Base-by-base conservation (phyloP, 805 yeast species). In the Lachancea waltii region DNA sequence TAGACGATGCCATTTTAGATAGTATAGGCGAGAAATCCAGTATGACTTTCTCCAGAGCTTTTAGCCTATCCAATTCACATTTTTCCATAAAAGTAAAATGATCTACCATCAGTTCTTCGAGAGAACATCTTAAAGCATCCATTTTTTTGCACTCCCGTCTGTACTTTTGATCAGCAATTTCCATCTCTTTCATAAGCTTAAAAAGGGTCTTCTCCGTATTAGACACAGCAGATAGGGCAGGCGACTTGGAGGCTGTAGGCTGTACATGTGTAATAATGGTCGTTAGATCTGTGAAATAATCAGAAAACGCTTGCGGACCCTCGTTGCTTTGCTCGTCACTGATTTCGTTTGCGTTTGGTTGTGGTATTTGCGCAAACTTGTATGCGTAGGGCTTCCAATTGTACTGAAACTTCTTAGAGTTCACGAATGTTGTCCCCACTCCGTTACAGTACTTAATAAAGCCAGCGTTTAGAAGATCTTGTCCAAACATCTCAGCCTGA, bases 371-470 rank as follows among this genome's bases (percentile, higher is more conserved):
- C 3, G 79, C 77, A 32, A 74, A 64, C 44, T 72, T 76, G 53
- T 73, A 83, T 1, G 84, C 83, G 42, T 69, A 60, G 3, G 78
- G 78, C 44, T 77, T 79, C 95, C 95, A 86, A 60, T 85, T 95
- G 53, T 85, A 85, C 50, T 66, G 70, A 56, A 80, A 76, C 39
- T 77, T 80, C 3, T 86, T 75, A 15, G 86, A 77, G 57, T 83
- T 85, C 38, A 81, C 85, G 59, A 85, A 85, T 36, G 78, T 75
- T 35, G 77, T 70, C 5, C 90, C 90, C 32, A 83, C 77, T 22
- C 78, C 67, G 19, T 73, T 64, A 22, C 67, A 56, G 45, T 61
- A 62, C 45, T 78, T 69, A 24, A 85, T 55, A 45, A 72, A 80
- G 0, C 85, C 89, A 35, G 69, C 57, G 30, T 69, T 61, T 17